Conservation (phyloP, 345 rosid species). For the Populus simonii region DNA sequence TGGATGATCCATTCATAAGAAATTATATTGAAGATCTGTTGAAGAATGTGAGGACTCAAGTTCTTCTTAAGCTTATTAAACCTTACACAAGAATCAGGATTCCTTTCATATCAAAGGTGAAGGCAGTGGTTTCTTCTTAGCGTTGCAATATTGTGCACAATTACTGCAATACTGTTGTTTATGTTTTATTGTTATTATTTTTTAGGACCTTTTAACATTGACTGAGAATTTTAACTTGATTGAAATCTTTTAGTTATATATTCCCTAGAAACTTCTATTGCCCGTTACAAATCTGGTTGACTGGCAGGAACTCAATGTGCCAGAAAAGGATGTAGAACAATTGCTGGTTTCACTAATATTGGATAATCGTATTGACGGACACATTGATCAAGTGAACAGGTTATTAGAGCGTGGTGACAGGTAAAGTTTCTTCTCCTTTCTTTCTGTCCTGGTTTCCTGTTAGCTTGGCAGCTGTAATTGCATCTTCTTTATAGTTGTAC, state of each 20-base stretch:
- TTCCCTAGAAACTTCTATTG: neutral
- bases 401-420: constrained; percentile 86
- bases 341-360: constrained; percentile 79
- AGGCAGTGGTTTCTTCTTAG: neutral
- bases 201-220: neutral
- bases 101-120: constrained; percentile 86
- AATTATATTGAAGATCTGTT: constrained; percentile 95
- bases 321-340: constrained; percentile 93
- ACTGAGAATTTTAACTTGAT: neutral
- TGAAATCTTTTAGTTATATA: neutral
- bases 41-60: constrained; percentile 98
- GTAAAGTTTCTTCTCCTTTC: constrained; percentile 20
- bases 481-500: neutral
- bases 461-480: neutral
- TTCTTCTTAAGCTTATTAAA: constrained; percentile 92
- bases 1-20: constrained; percentile 96
- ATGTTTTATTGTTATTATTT: neutral
- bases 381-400: constrained; percentile 95
- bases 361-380: constrained; percentile 91
- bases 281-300: neutral
- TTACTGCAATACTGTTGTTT: neutral
- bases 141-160: neutral
- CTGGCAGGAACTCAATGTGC: constrained; percentile 82
- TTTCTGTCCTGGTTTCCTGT: neutral
- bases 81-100: constrained; percentile 91